Percentiles rank a stretch among this genome's conserved stretches.
Evolutionary conservation across 148 eudicot genomes (phyloP).

Genomic region (Fallopia convolvulus): DNA sequence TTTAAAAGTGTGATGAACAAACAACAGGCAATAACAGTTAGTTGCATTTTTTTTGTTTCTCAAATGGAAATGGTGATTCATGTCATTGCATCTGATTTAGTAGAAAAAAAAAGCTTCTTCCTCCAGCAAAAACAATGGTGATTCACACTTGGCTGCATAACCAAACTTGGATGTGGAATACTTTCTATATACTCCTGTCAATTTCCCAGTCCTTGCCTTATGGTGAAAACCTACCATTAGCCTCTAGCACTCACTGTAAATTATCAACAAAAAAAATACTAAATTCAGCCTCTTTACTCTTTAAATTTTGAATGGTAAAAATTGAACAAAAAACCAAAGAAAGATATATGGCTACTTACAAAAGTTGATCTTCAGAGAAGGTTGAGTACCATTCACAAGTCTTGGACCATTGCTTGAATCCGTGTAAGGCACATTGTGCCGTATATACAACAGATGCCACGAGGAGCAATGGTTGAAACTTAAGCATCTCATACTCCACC

Average conservation of each 20-base stretch:
- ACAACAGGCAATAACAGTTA: no score
- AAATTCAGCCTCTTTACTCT: neutral
- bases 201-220: constrained; percentile 63
- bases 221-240: constrained; percentile 52
- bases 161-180: constrained; percentile 64
- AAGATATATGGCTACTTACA: constrained; percentile 30
- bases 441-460: constrained; percentile 81
- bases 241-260: constrained; percentile 59
- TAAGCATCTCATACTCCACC: constrained; percentile 73
- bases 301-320: neutral
- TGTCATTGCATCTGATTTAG: neutral
- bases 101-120: neutral
- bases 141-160: constrained; percentile 53
- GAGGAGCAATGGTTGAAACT: constrained; percentile 56
- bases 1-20: neutral
- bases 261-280: neutral
- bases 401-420: constrained; percentile 60
- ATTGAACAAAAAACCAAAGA: neutral
- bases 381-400: constrained; percentile 58
- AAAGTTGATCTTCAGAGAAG: constrained; percentile 51
- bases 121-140: constrained; percentile 50
- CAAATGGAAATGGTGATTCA: no score
- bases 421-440: constrained; percentile 60
- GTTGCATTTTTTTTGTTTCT: neutral
- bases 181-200: constrained; percentile 74